Conservation (phyloP, 352 stramenopile genomes). For the Pythium sukuiense region DNA sequence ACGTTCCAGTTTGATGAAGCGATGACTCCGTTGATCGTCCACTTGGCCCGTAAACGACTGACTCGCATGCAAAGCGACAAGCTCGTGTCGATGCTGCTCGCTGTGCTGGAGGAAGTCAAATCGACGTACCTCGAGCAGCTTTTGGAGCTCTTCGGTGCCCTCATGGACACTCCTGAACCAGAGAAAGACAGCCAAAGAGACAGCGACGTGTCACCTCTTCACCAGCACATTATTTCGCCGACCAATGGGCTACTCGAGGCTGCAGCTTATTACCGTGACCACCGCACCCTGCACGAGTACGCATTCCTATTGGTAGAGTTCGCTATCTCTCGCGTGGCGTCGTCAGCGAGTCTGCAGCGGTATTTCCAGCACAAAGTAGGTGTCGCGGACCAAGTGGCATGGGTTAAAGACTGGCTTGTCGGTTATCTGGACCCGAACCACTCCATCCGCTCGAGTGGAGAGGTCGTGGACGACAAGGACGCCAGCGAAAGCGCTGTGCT, state of each 20-base stretch:
- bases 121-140: conserved; percentile 43
- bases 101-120: conserved; percentile 68
- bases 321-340: conserved; percentile 31
- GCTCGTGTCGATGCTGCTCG: conserved; percentile 51
- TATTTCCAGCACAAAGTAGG: conserved; percentile 40
- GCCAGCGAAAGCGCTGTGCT: conserved; percentile 9
- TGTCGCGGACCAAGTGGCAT: conserved; percentile 36
- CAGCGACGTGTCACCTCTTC: conserved; percentile 16
- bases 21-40: conserved; percentile 29
- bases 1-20: conserved; percentile 35
- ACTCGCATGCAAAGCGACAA: conserved; percentile 38
- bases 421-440: conserved; percentile 42
- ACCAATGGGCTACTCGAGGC: conserved; percentile 55
- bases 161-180: conserved; percentile 38
- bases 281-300: conserved; percentile 42
- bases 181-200: background rate
- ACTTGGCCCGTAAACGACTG: conserved; percentile 4
- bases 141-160: conserved; percentile 37
- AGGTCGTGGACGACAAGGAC: background rate
- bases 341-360: conserved; percentile 35
- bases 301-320: conserved; percentile 61
- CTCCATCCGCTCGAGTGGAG: conserved; percentile 3
- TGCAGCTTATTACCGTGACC: conserved; percentile 63
- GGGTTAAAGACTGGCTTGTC: conserved; percentile 52
- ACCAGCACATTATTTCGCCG: conserved; percentile 59